Evolutionary conservation across 352 stramenopile genomes (phyloP).

Genomic region (Globisporangium lucens): DNA sequence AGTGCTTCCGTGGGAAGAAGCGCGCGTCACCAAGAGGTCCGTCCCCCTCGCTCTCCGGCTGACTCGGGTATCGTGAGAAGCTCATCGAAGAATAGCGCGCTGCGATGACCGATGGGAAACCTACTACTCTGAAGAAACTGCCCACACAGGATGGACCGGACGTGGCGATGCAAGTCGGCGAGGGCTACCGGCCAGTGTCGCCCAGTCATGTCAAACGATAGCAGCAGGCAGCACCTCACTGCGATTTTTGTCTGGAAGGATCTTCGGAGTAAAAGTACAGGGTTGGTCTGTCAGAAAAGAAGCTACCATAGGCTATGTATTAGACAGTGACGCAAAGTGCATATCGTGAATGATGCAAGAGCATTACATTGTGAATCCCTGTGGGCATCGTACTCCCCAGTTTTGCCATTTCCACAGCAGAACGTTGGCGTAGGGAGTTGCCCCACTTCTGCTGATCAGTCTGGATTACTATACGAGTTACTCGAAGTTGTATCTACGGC

Average conservation of each 20-base stretch:
- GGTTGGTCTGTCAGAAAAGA: no score
- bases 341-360: no score
- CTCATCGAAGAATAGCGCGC: slow-evolving; percentile 15
- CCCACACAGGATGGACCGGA: background rate
- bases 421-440: no score
- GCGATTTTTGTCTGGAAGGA: background rate
- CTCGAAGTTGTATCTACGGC: no score
- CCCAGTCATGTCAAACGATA: background rate
- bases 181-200: background rate
- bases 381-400: no score
- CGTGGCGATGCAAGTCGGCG: background rate
- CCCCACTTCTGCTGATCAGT: no score
- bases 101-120: slow-evolving; percentile 26
- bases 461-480: no score
- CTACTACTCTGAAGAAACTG: background rate
- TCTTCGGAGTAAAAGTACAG: no score
- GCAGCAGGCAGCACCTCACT: background rate
- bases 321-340: no score
- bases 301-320: no score
- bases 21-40: background rate
- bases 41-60: background rate
- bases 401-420: no score
- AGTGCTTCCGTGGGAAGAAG: slow-evolving; percentile 2
- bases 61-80: slow-evolving; percentile 1
- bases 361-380: no score